Percentiles rank a stretch among this genome's conserved stretches.
Conservation (phyloP, 192 early-diverging fungal genomes). For the Neocallimastix lanati region DNA sequence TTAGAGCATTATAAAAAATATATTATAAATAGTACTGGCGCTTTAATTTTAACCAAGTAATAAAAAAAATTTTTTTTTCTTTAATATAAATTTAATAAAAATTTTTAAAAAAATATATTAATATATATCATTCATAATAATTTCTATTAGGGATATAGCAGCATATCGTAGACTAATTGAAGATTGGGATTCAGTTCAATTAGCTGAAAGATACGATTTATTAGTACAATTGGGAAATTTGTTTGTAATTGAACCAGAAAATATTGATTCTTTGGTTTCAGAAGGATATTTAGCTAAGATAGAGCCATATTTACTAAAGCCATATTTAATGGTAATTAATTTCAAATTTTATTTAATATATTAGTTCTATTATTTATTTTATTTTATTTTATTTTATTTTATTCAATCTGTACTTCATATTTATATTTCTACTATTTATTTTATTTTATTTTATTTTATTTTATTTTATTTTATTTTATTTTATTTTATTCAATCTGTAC, state of each 20-base stretch:
- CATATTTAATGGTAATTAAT: neutral
- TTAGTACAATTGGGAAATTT: constrained; percentile 83
- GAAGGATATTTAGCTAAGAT: constrained; percentile 28
- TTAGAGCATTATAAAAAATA: constrained; percentile 88
- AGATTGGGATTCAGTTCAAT: constrained; percentile 45
- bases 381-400: no score
- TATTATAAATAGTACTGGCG: constrained; percentile 64
- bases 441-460: no score
- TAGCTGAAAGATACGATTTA: constrained; percentile 76
- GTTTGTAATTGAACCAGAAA: constrained; percentile 79
- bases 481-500: no score
- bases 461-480: no score
- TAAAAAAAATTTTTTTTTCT: neutral
- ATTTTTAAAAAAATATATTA: no score
- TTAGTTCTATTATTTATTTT: no score
- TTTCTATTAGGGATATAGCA: constrained; percentile 80
- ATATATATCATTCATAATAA: no score
- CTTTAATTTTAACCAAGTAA: constrained; percentile 70
- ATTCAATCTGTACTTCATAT: no score
- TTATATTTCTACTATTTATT: no score
- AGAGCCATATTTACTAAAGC: neutral
- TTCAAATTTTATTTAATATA: no score
- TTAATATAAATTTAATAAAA: neutral
- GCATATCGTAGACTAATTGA: constrained; percentile 77
- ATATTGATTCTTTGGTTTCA: constrained; percentile 66